phyloP scores from a whole-genome alignment of 148 eudicot species.

The Selenicereus undatus region DNA sequence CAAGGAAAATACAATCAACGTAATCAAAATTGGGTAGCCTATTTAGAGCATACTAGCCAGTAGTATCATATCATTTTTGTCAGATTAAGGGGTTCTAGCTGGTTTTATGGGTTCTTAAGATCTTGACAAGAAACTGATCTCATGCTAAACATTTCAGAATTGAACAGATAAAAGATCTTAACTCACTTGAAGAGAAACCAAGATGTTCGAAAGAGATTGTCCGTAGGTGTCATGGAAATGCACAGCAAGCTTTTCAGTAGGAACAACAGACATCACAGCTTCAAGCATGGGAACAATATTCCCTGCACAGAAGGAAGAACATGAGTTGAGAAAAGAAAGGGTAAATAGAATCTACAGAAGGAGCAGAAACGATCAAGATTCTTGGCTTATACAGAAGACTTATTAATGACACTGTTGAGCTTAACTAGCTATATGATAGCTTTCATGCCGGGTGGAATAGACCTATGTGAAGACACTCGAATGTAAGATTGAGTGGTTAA shows the following conservation, averaged over 20 bases:
- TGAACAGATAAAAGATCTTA: neutral
- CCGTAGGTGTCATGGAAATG: constrained; percentile 78
- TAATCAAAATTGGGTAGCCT: neutral
- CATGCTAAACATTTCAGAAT: too few relatives aligned
- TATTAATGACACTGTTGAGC: neutral
- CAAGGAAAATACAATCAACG: neutral
- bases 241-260: constrained; percentile 57
- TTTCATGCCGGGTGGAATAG: neutral
- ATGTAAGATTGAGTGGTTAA: constrained; percentile 1
- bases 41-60: neutral
- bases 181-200: constrained; percentile 62
- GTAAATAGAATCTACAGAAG: neutral
- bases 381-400: neutral
- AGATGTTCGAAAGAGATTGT: constrained; percentile 62
- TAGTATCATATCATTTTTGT: neutral
- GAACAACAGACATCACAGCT: constrained; percentile 58
- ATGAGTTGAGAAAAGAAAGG: neutral
- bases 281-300: constrained; percentile 63
- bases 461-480: neutral
- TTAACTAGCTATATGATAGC: neutral
- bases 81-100: neutral
- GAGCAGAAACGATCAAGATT: neutral
- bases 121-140: neutral
- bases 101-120: neutral
- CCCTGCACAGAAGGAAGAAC: constrained; percentile 35